These are phyloP conservation scores for Capsicum pubescens DNA, from an alignment of 257 asterid species.

Conservation along the genomic window DNA sequence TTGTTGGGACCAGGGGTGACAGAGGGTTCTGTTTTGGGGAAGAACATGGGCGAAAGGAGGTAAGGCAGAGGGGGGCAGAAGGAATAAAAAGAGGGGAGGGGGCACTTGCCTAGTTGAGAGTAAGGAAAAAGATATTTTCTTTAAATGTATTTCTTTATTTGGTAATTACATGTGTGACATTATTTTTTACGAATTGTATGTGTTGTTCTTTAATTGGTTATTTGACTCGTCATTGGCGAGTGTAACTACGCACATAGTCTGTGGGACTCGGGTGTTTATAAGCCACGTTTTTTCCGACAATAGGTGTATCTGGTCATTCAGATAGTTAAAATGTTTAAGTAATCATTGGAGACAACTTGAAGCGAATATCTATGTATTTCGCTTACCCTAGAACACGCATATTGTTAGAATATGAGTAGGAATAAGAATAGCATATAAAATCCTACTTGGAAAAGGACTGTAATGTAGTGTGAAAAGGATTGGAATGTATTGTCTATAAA, in stretches of 20 bases:
- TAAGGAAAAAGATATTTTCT: not conserved
- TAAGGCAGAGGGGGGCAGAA: no score
- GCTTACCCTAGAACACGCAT: not conserved
- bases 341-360: not conserved
- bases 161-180: not conserved
- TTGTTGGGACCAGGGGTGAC: no score
- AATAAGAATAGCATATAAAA: no score
- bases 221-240: not conserved
- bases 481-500: no score
- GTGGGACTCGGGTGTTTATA: not conserved
- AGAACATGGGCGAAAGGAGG: no score
- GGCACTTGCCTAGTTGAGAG: not conserved
- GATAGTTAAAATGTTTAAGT: not conserved
- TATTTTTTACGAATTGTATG: not conserved
- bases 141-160: not conserved
- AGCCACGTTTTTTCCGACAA: not conserved
- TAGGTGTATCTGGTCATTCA: not conserved
- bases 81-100: no score
- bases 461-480: no score
- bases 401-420: no score
- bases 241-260: not conserved
- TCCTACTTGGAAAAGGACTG: no score
- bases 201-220: not conserved
- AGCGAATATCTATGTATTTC: not conserved
- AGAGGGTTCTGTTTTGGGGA: no score